These are phyloP conservation scores for Suhomyces guaymorum DNA, from an alignment of 1,139 yeast species.

Conservation along the genomic window DNA sequence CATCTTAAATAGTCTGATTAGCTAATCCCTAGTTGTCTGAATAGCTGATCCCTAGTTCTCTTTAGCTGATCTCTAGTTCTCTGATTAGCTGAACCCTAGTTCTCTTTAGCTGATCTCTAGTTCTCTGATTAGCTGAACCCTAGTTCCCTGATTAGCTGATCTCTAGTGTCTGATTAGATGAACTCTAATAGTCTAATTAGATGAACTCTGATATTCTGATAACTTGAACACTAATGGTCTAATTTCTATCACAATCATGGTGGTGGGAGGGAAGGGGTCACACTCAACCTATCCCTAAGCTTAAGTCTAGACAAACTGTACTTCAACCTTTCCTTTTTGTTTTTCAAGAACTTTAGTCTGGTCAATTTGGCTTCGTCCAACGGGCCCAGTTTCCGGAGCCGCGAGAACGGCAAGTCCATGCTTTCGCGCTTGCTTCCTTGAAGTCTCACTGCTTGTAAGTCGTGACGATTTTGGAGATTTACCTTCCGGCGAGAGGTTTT, in stretches of 20 bases:
- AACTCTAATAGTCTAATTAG: neutral
- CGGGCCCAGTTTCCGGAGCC: constrained; percentile 9
- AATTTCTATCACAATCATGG: constrained; percentile 4
- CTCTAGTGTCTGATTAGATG: too few species aligned
- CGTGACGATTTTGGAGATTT: constrained; percentile 32
- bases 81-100: too few species aligned
- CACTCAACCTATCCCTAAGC: constrained; percentile 17
- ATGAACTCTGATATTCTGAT: too few species aligned
- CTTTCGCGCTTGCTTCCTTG: constrained; percentile 24
- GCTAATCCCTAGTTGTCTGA: too few species aligned
- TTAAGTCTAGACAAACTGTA: constrained; percentile 29
- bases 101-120: neutral
- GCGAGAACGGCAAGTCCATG: constrained; percentile 8
- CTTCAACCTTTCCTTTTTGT: constrained; percentile 41
- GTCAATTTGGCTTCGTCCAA: constrained; percentile 29
- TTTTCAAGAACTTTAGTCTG: constrained; percentile 34
- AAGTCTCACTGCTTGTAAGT: constrained; percentile 35
- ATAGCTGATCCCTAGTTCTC: too few species aligned
- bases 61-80: too few species aligned
- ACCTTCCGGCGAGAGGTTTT: constrained; percentile 26
- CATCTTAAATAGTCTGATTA: too few species aligned
- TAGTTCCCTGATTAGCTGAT: too few species aligned
- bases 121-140: too few species aligned
- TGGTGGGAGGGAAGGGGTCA: constrained; percentile 12
- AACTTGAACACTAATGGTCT: too few species aligned